These are phyloP conservation scores for Yarrowia divulgata DNA, from an alignment of 805 yeast genomes.

Conservation along the genomic window DNA sequence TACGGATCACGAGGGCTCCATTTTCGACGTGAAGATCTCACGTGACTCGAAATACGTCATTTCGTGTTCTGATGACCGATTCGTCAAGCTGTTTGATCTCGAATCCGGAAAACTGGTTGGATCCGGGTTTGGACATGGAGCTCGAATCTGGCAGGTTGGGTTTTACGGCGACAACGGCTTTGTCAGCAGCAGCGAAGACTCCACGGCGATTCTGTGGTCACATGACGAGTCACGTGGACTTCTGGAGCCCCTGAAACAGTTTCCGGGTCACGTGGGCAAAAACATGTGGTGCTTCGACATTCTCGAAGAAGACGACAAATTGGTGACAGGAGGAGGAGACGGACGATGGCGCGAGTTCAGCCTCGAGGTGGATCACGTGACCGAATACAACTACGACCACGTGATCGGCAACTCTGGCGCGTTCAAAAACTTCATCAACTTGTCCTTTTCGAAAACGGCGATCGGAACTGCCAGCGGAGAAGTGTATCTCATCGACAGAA, in stretches of 20 bases:
- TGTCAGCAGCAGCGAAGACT: constrained; percentile 84
- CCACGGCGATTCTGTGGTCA: constrained; percentile 82
- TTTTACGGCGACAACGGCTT: constrained; percentile 58
- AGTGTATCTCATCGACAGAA: constrained; percentile 4
- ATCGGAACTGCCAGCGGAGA: constrained; percentile 30
- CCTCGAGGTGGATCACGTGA: constrained; percentile 56
- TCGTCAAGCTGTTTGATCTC: constrained; percentile 78
- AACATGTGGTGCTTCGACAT: constrained; percentile 83
- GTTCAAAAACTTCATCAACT: constrained; percentile 66
- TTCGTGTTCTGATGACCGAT: constrained; percentile 93
- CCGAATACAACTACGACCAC: background rate
- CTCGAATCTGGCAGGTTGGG: constrained; percentile 86
- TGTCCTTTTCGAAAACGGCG: constrained; percentile 44
- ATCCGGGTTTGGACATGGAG: constrained; percentile 95
- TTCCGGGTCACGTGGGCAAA: constrained; percentile 81
- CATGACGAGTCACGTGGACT: constrained; percentile 47
- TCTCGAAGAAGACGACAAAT: constrained; percentile 57
- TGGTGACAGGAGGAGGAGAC: constrained; percentile 93
- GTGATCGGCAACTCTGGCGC: constrained; percentile 56
- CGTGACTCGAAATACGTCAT: constrained; percentile 61
- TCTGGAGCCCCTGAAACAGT: constrained; percentile 57
- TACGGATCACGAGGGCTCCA: constrained; percentile 87
- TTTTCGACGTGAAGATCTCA: constrained; percentile 78
- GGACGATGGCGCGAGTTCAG: constrained; percentile 58
- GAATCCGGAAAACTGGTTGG: constrained; percentile 65